Evolutionary conservation across 2,329 filamentous ascomycete species (phyloP).

Genomic region (Cladophialophora immunda): DNA sequence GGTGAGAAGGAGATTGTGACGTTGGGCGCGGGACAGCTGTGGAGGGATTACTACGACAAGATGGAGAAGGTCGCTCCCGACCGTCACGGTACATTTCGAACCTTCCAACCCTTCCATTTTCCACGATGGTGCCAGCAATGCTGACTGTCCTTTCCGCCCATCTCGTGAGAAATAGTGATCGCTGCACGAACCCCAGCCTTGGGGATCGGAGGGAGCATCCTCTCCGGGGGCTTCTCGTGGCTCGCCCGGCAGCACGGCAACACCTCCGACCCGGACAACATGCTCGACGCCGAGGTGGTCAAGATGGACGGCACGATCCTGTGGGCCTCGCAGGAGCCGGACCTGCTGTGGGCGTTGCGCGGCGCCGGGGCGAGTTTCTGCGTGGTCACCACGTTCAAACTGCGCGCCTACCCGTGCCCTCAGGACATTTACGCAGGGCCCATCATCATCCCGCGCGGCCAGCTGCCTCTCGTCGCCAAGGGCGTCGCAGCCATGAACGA

Average conservation of each 20-base stretch:
- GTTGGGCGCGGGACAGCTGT: constrained; percentile 49
- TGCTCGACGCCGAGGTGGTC: constrained; percentile 52
- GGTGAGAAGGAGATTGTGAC: constrained; percentile 43
- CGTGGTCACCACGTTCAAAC: constrained; percentile 30
- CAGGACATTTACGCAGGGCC: constrained; percentile 27
- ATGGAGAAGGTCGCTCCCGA: constrained; percentile 47
- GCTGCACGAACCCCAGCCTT: constrained; percentile 50
- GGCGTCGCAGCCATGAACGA: constrained; percentile 25
- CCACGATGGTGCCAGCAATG: too few species aligned
- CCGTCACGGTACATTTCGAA: constrained; percentile 42
- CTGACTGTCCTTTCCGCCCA: not conserved
- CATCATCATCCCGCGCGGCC: constrained; percentile 27
- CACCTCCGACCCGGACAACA: constrained; percentile 51
- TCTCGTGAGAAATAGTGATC: constrained; percentile 40
- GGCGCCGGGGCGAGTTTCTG: constrained; percentile 48
- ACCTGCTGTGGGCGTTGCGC: constrained; percentile 53
- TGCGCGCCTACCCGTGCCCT: constrained; percentile 23
- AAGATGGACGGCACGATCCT: constrained; percentile 47
- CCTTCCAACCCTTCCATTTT: too few species aligned
- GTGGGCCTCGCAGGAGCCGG: constrained; percentile 51
- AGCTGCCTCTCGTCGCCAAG: constrained; percentile 19
- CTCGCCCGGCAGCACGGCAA: constrained; percentile 50
- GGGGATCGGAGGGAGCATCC: constrained; percentile 49
- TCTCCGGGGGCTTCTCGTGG: constrained; percentile 51
- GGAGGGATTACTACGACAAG: constrained; percentile 49